A percentile compares a stretch with the other conserved stretches of the same genome.
These are phyloP conservation scores for Mortierella sp. DNA, from an alignment of 371 early-diverging fungal genomes.

Conservation along the genomic window DNA sequence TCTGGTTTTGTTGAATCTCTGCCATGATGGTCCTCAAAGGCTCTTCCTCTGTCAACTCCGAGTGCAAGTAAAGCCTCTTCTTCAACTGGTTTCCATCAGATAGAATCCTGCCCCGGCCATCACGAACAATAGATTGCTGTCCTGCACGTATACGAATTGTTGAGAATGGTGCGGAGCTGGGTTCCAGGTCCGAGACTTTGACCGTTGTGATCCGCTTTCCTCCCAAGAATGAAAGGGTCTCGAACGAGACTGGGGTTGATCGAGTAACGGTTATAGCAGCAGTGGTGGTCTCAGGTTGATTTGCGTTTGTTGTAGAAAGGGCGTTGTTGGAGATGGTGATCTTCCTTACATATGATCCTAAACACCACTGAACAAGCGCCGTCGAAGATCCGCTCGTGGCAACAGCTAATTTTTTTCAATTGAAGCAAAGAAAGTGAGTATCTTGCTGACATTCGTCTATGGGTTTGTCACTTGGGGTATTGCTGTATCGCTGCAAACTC, in stretches of 20 bases:
- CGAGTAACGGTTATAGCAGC: conserved; percentile 17
- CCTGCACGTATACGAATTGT: conserved; percentile 62
- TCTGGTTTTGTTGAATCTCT: conserved; percentile 44
- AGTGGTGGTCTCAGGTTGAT: conserved; percentile 48
- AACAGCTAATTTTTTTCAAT: conserved; percentile 57
- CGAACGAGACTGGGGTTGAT: conserved; percentile 54
- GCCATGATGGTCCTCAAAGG: conserved; percentile 55
- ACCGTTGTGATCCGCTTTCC: conserved; percentile 65
- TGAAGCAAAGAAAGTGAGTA: not conserved
- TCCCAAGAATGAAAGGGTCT: conserved; percentile 52
- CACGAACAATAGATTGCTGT: conserved; percentile 50
- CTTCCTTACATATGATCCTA: conserved; percentile 74
- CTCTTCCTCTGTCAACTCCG: conserved; percentile 64
- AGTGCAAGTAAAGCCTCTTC: conserved; percentile 67
- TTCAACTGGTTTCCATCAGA: conserved; percentile 58
- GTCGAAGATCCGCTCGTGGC: conserved; percentile 74
- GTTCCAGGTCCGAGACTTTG: conserved; percentile 62
- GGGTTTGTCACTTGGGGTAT: not conserved
- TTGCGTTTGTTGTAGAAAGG: conserved; percentile 13
- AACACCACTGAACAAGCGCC: conserved; percentile 68
- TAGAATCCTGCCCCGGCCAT: conserved; percentile 57
- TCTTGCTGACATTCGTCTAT: not conserved
- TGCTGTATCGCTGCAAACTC: conserved; percentile 9
- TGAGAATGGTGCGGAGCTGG: conserved; percentile 68
- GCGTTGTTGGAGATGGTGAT: conserved; percentile 57